Base-by-base conservation (phyloP, 1,139 yeast species). In the Diutina rugosa region DNA sequence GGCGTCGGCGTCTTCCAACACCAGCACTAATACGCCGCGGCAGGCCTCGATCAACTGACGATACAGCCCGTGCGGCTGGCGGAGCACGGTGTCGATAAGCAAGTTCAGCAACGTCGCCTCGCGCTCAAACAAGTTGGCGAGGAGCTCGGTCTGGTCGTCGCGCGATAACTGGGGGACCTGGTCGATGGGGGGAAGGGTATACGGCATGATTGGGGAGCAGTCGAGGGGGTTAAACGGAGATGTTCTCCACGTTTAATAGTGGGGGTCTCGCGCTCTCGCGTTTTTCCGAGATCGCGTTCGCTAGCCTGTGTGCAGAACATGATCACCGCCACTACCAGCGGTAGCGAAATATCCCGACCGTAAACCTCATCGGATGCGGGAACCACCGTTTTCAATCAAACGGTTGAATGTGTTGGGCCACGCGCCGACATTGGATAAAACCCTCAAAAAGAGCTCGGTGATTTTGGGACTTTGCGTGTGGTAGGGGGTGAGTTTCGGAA, bases 41-140 rank as follows among this genome's bases (percentile, higher is more conserved):
- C 76, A 71, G 8, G 63, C 59, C 57, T 83, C 87, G 41, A 87
- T 83, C 48, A 86, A 69, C 4, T 74, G 76, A 1, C 59, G 58
- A 67, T 85, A 86, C 6, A 71, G 62, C 4, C 59, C 18, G 62
- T 63, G 67, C 6, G 51, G 55, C 9, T 18, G 12, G 5, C 56
- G 55, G 56, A 64, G 72, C 55, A 73, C 69, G 56, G 62, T 61
- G 26, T 75, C 76, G 55, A 72, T 63, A 16, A 84, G 65, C 59
- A 79, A 67, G 9, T 62, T 58, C 1, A 79, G 74, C 29, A 87
- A 72, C 0, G 85, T 73, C 1, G 70, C 70, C 65, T 91, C 85
- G 9, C 85, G 87, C 65, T 87, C 95, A 63, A 87, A 87, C 44
- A 87, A 69, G 57, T 80, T 81, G 56, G 78, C 80, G 49, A 86